phyloP scores from a whole-genome alignment of 257 asterid species.

The Ilex asprella region DNA sequence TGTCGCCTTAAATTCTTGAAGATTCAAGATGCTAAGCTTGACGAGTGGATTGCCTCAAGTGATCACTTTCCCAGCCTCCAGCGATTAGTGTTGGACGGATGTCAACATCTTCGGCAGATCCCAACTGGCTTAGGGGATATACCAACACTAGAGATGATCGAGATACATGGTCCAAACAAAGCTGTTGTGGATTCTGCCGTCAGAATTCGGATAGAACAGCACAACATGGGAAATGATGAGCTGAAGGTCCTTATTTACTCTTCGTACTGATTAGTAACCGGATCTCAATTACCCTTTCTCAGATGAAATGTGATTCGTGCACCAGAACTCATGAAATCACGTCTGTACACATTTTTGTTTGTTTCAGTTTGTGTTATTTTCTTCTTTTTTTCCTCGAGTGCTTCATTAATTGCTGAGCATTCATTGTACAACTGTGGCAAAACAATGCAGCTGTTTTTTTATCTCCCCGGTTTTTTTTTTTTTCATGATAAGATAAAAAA shows the following conservation, averaged over 20 bases:
- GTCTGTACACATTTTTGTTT: no score
- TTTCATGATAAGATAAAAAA: no score
- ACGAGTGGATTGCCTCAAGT: constrained; percentile 9
- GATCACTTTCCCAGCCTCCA: constrained; percentile 15
- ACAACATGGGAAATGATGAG: constrained; percentile 2
- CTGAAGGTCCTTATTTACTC: not conserved
- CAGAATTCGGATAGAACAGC: constrained; percentile 6
- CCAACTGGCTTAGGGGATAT: constrained; percentile 12
- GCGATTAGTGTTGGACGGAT: not conserved
- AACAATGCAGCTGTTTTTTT: no score
- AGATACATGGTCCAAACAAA: not conserved
- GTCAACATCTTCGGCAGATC: not conserved
- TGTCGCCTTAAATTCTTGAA: not conserved
- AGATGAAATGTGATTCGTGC: no score
- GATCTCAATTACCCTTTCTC: no score
- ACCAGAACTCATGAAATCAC: no score
- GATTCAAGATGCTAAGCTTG: not conserved
- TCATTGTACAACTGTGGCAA: no score
- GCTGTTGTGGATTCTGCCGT: not conserved
- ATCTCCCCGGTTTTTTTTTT: no score
- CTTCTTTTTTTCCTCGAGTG: no score
- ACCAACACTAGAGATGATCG: constrained; percentile 11
- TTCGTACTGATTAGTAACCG: not conserved
- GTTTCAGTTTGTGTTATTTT: no score
- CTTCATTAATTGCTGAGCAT: no score